Conservation (phyloP, 106 monocot species). For the Allium cepa region DNA sequence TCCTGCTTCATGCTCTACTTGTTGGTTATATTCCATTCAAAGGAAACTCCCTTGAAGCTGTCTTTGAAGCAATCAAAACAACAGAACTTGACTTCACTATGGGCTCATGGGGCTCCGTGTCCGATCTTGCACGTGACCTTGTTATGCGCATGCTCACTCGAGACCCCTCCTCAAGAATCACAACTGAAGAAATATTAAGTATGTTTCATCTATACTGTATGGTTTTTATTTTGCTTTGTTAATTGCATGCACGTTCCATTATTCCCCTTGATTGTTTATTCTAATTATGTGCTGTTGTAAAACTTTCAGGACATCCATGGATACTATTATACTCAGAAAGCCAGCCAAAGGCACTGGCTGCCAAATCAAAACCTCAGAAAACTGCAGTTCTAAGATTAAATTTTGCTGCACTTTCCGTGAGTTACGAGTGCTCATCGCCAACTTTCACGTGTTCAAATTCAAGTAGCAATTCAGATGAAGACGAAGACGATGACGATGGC, state of each 20-base stretch:
- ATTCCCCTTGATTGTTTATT: not conserved
- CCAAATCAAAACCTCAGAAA: slow-evolving; percentile 11
- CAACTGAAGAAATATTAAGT: slow-evolving; percentile 74
- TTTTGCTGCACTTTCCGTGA: slow-evolving; percentile 6
- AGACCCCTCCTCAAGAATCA: slow-evolving; percentile 63
- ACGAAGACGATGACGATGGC: slow-evolving; percentile 12
- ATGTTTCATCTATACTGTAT: slow-evolving; percentile 7
- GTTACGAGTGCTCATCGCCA: slow-evolving; percentile 3
- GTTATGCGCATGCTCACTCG: slow-evolving; percentile 60
- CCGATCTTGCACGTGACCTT: slow-evolving; percentile 68
- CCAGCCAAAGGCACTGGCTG: slow-evolving; percentile 13
- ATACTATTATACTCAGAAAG: slow-evolving; percentile 65
- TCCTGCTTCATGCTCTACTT: slow-evolving; percentile 79
- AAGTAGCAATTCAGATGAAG: slow-evolving; percentile 33
- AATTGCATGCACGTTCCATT: not conserved
- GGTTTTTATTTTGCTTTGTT: not conserved
- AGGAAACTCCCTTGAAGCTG: slow-evolving; percentile 51
- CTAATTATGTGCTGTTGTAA: too few species aligned
- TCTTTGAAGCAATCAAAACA: slow-evolving; percentile 82
- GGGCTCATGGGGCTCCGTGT: slow-evolving; percentile 52
- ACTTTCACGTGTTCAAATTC: slow-evolving; percentile 17
- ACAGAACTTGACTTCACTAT: slow-evolving; percentile 57
- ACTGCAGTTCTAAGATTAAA: slow-evolving; percentile 11
- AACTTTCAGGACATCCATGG: slow-evolving; percentile 77
- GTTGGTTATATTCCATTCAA: slow-evolving; percentile 79